phyloP scores from a whole-genome alignment of 2,329 filamentous ascomycete species.

The Pyrenophora graminea region DNA sequence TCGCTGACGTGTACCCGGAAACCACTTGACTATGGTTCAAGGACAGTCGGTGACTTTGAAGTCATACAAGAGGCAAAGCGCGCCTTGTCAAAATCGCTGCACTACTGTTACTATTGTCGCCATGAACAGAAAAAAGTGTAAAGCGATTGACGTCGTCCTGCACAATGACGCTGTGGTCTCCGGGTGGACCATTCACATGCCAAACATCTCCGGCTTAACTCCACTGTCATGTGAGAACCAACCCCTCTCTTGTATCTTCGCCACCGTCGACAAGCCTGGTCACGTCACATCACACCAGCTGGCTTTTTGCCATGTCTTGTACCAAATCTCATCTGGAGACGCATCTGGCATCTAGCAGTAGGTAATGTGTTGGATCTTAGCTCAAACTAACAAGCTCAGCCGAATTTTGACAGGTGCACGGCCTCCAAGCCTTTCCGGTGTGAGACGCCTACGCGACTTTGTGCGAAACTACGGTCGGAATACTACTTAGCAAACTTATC shows the following conservation, averaged over 20 bases:
- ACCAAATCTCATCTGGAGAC: background rate
- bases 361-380: too few relatives aligned
- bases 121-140: conserved; percentile 10
- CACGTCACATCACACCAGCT: background rate
- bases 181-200: conserved; percentile 21
- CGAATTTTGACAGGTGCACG: background rate
- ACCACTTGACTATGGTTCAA: conserved; percentile 11
- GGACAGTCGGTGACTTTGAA: conserved; percentile 4
- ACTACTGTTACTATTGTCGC: too few relatives aligned
- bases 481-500: too few relatives aligned
- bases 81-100: background rate
- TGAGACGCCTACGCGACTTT: too few relatives aligned
- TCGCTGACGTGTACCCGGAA: conserved; percentile 3
- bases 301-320: conserved; percentile 1
- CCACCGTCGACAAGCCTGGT: conserved; percentile 26
- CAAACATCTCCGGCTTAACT: conserved; percentile 31
- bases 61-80: conserved; percentile 11
- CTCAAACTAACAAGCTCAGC: too few relatives aligned
- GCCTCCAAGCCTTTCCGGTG: background rate
- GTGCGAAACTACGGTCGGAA: too few relatives aligned
- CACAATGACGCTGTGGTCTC: conserved; percentile 35
- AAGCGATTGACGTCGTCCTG: conserved; percentile 22
- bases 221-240: conserved; percentile 25
- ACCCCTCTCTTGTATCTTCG: conserved; percentile 18
- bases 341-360: too few relatives aligned